phyloP scores from a whole-genome alignment of 495 filamentous ascomycete genomes.

The Penicillium alfredii region DNA sequence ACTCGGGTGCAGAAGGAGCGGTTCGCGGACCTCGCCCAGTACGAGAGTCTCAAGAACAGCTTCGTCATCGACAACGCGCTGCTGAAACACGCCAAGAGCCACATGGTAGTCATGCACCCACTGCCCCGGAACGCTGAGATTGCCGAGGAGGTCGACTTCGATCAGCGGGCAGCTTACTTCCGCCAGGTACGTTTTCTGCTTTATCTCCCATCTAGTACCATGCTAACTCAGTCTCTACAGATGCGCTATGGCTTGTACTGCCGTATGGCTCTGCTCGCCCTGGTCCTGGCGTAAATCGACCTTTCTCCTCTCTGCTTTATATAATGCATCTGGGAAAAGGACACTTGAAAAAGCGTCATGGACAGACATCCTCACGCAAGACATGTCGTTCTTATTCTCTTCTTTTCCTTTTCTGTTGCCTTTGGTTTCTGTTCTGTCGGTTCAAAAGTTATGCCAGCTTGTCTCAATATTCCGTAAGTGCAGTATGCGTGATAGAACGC shows the following conservation, averaged over 20 bases:
- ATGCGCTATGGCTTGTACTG: slow-evolving; percentile 98
- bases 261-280: slow-evolving; percentile 90
- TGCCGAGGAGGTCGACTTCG: slow-evolving; percentile 91
- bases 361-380: slow-evolving; percentile 17
- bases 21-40: slow-evolving; percentile 71
- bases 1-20: slow-evolving; percentile 95
- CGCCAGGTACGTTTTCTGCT: slow-evolving; percentile 94
- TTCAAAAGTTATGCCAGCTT: slow-evolving; percentile 35
- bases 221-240: slow-evolving; percentile 50
- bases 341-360: slow-evolving; percentile 15
- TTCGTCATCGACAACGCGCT: slow-evolving; percentile 85
- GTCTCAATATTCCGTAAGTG: slow-evolving; percentile 34
- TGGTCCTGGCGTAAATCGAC: slow-evolving; percentile 67
- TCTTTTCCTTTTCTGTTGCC: slow-evolving; percentile 22
- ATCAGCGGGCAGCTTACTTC: slow-evolving; percentile 95
- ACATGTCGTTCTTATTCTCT: slow-evolving; percentile 25
- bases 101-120: slow-evolving; percentile 92
- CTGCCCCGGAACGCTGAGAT: slow-evolving; percentile 90
- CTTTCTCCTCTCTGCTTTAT: slow-evolving; percentile 16
- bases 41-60: slow-evolving; percentile 78
- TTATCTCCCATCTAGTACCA: no score
- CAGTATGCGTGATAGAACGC: slow-evolving; percentile 23
- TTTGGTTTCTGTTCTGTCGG: no score
- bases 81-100: slow-evolving; percentile 84
- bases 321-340: slow-evolving; percentile 22